These are phyloP conservation scores for Kockiozyma suomiensis DNA, from an alignment of 805 yeast species.

Conservation along the genomic window DNA sequence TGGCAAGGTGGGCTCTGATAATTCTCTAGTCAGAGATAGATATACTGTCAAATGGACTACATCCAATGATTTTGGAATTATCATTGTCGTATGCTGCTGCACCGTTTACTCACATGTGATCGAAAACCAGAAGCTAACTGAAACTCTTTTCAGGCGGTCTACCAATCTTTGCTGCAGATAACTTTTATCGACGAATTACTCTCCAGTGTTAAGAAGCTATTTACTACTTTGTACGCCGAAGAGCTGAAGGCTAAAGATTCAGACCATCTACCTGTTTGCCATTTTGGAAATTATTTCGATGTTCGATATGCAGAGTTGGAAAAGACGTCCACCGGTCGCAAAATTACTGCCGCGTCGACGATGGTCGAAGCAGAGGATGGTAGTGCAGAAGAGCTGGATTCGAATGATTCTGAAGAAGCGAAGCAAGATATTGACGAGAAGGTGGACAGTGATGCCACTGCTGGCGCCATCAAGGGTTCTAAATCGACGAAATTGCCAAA, in stretches of 20 bases:
- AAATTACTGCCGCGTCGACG: neutral
- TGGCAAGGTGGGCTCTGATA: slow-evolving; percentile 4
- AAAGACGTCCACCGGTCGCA: slow-evolving; percentile 15
- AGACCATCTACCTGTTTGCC: slow-evolving; percentile 25
- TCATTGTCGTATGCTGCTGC: slow-evolving; percentile 41
- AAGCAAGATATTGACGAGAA: neutral
- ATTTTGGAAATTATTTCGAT: slow-evolving; percentile 41
- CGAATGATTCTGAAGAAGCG: too few relatives aligned
- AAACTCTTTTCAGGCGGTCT: slow-evolving; percentile 40
- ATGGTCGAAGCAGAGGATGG: slow-evolving; percentile 3
- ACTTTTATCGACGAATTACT: slow-evolving; percentile 42
- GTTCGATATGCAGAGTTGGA: slow-evolving; percentile 40
- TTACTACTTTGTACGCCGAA: slow-evolving; percentile 37
- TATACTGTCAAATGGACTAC: slow-evolving; percentile 52
- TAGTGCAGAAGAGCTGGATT: neutral
- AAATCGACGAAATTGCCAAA: neutral
- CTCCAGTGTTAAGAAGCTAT: slow-evolving; percentile 41
- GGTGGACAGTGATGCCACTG: neutral
- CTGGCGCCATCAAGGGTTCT: neutral
- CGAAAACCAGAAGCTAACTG: too few relatives aligned
- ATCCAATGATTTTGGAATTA: slow-evolving; percentile 49
- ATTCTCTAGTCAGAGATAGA: slow-evolving; percentile 42
- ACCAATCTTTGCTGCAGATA: slow-evolving; percentile 43
- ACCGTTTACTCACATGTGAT: too few relatives aligned
- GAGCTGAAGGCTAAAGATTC: slow-evolving; percentile 26